Conservation (phyloP, 345 rosid species). For the Pugionium cornutum region DNA sequence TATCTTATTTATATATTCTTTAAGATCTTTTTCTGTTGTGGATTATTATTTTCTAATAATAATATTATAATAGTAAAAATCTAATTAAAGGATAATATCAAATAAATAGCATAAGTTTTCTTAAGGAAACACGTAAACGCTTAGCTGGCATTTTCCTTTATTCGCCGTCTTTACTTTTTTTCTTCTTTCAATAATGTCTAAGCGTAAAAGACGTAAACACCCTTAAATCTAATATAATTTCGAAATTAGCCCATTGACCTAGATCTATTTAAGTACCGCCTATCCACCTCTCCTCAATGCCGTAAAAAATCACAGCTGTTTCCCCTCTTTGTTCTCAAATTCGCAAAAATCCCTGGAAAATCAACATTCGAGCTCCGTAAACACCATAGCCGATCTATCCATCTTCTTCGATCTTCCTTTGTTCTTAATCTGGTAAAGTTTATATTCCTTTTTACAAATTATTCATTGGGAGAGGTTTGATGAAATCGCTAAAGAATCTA, state of each 20-base stretch:
- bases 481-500: conserved; percentile 3
- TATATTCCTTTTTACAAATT: not conserved
- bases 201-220: not conserved
- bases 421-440: conserved; percentile 13
- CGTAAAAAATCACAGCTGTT: conserved; percentile 1
- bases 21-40: too few relatives aligned
- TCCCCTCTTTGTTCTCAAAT: conserved; percentile 3
- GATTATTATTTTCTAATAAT: too few relatives aligned
- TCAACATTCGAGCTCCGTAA: not conserved
- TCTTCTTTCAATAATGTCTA: not conserved
- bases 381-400: conserved; percentile 26
- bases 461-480: not conserved
- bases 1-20: too few relatives aligned
- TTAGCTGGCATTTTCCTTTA: conserved; percentile 21
- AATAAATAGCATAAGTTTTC: not conserved
- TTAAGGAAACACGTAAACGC: conserved; percentile 3
- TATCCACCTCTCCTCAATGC: not conserved
- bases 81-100: too few relatives aligned
- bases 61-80: too few relatives aligned
- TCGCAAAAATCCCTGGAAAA: not conserved
- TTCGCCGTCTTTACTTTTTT: not conserved
- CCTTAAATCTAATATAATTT: not conserved
- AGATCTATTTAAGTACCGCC: conserved; percentile 23
- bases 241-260: conserved; percentile 23
- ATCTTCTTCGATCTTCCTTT: conserved; percentile 8